phyloP scores from a whole-genome alignment of 2,329 filamentous ascomycete species.

The Colletotrichum sp. region DNA sequence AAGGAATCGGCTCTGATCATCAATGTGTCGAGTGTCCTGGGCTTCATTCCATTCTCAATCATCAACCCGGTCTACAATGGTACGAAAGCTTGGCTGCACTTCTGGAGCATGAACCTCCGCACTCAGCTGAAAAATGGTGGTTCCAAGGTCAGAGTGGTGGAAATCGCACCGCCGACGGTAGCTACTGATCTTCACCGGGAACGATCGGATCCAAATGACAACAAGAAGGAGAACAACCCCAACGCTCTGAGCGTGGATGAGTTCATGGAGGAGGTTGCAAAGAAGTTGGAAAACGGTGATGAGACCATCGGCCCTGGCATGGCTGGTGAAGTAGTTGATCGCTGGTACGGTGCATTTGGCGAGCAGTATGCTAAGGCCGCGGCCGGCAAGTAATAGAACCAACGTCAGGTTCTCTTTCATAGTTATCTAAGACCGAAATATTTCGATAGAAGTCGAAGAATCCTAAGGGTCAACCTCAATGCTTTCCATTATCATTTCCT shows the following conservation, averaged over 20 bases:
- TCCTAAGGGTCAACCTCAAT: fast-evolving
- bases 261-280: conserved; percentile 54
- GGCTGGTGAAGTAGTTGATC: conserved; percentile 24
- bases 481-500: neutral
- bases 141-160: conserved; percentile 51
- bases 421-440: fast-evolving
- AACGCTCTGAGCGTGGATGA: conserved; percentile 50
- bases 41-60: conserved; percentile 54
- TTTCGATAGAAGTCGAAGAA: neutral
- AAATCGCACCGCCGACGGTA: conserved; percentile 61
- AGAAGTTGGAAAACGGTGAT: conserved; percentile 49
- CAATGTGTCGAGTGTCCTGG: conserved; percentile 60
- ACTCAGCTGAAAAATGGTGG: conserved; percentile 47
- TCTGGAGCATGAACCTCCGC: conserved; percentile 59
- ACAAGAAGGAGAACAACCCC: conserved; percentile 60
- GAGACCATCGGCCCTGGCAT: conserved; percentile 54
- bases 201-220: conserved; percentile 59
- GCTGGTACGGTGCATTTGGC: conserved; percentile 48
- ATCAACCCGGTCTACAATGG: conserved; percentile 65
- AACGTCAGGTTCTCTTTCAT: neutral
- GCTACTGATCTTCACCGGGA: conserved; percentile 61
- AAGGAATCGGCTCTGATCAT: conserved; percentile 49
- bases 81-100: conserved; percentile 64
- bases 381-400: neutral
- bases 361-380: conserved; percentile 3